phyloP scores from a whole-genome alignment of 2,329 filamentous ascomycete species.

The Cordyceps tenuipes region DNA sequence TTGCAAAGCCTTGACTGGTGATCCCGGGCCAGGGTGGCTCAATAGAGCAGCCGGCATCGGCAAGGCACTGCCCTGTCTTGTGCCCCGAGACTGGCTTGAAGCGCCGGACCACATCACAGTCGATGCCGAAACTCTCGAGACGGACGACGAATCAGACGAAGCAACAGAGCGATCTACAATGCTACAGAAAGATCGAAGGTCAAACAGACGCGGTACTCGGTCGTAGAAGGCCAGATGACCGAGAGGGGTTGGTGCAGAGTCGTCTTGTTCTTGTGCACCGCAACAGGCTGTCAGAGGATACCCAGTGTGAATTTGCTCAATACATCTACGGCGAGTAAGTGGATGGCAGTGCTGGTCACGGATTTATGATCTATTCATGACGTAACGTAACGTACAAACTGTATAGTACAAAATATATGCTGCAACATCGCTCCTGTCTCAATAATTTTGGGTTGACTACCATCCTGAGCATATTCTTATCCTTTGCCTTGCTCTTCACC shows the following conservation, averaged over 20 bases:
- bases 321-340: background rate
- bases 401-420: slow-evolving; percentile 10
- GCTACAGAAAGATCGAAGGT: slow-evolving; percentile 34
- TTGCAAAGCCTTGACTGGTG: slow-evolving; percentile 63
- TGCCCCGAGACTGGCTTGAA: slow-evolving; percentile 73
- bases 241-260: background rate
- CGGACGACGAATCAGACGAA: slow-evolving; percentile 41
- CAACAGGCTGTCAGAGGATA: background rate
- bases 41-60: slow-evolving; percentile 81
- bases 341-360: background rate
- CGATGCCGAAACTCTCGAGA: slow-evolving; percentile 60
- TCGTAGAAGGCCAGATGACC: background rate
- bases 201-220: background rate
- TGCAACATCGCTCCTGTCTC: background rate
- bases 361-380: background rate
- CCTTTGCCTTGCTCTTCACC: background rate
- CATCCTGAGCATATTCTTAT: background rate
- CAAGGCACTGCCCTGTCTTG: slow-evolving; percentile 70
- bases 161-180: slow-evolving; percentile 30
- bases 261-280: background rate
- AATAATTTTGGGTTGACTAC: background rate
- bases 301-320: background rate
- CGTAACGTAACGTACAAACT: slow-evolving; percentile 7
- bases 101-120: slow-evolving; percentile 68
- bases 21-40: slow-evolving; percentile 64